Evolutionary conservation across 1,139 yeast species (phyloP), one percentile per base, ranked within the genome.

Genomic region (Trichomonascaceae sp.): DNA sequence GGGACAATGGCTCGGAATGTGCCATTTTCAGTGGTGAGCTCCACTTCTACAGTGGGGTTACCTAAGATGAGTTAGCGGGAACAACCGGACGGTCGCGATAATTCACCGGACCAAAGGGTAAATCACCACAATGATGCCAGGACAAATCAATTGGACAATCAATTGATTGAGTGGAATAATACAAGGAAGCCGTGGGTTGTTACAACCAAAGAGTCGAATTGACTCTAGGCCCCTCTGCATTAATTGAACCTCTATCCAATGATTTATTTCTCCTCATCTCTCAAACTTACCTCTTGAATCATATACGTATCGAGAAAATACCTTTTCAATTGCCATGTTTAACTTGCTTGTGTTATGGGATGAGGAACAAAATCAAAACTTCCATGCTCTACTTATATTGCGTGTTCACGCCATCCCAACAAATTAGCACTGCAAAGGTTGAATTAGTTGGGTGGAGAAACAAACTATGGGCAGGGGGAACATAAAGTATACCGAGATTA

Each of bases 21-120:
- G 70, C 96, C 96, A 69, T 84, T 81, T 60, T 78, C 89, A 68
- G 96, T 90, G 81, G 85, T 79, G 66, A 90, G 69, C 70, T 90
- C 96, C 66, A 90, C 96, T 81, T 90, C 96, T 66, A 90, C 96
- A 63, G 97, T 90, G 77, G 97, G 97, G 82, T 90, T 90, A 57
- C 74, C 72, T 79, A 96, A 87, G 65, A 96, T 22, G 24, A 88
- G 79, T 89, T 45, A 46, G 49, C 24, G 22, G 43, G 13, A 39
- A 41, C 18, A 30, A 46, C 2, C 32, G 27, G 27, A 43, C 15
- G 22, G 27, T 10, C 3, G 18, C 27, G 45, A 22, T 20, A 45
- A 45, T 20, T 24, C n/a, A 22, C 47, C 47, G 36, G 47, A 22
- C 12, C n/a, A n/a, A 45, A 5, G 24, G 3, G 24, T 22, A 3